phyloP scores from a whole-genome alignment of 345 rosid species.

The Pistacia vera region DNA sequence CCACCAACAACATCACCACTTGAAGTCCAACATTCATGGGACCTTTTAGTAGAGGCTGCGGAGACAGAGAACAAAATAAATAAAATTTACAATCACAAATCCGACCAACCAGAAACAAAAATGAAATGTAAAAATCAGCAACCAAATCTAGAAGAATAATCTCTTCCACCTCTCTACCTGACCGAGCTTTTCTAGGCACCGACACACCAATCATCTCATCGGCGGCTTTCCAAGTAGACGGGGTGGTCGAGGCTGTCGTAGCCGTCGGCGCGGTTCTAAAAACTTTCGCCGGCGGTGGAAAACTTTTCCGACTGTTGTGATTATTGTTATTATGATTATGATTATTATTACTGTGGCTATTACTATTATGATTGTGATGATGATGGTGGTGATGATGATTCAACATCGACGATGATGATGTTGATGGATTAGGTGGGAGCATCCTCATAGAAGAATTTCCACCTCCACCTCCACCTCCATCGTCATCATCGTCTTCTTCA shows the following conservation, averaged over 20 bases:
- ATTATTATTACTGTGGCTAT: slow-evolving; percentile 7
- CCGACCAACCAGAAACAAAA: neutral
- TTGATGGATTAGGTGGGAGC: slow-evolving; percentile 62
- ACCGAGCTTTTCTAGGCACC: slow-evolving; percentile 99
- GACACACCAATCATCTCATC: slow-evolving; percentile 98
- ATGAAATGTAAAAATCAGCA: slow-evolving; percentile 4
- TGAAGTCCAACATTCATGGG: slow-evolving; percentile 83
- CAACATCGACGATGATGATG: slow-evolving; percentile 54
- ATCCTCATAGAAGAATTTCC: slow-evolving; percentile 58
- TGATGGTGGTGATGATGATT: slow-evolving; percentile 49
- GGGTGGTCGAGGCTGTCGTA: slow-evolving; percentile 20
- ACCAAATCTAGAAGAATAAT: slow-evolving; percentile 17
- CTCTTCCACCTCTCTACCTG: slow-evolving; percentile 96
- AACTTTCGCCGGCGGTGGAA: slow-evolving; percentile 61
- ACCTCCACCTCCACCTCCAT: slow-evolving; percentile 37
- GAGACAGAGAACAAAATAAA: neutral
- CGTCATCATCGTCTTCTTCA: slow-evolving; percentile 83
- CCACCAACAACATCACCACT: slow-evolving; percentile 50
- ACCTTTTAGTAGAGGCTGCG: slow-evolving; percentile 88
- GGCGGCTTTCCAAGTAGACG: slow-evolving; percentile 65
- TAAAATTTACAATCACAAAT: neutral
- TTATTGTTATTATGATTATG: slow-evolving; percentile 22
- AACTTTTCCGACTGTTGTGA: slow-evolving; percentile 60
- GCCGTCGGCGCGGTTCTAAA: slow-evolving; percentile 58
- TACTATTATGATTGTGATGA: slow-evolving; percentile 34